Conservation (phyloP, 352 stramenopile species). For the Detonula confervacea region DNA sequence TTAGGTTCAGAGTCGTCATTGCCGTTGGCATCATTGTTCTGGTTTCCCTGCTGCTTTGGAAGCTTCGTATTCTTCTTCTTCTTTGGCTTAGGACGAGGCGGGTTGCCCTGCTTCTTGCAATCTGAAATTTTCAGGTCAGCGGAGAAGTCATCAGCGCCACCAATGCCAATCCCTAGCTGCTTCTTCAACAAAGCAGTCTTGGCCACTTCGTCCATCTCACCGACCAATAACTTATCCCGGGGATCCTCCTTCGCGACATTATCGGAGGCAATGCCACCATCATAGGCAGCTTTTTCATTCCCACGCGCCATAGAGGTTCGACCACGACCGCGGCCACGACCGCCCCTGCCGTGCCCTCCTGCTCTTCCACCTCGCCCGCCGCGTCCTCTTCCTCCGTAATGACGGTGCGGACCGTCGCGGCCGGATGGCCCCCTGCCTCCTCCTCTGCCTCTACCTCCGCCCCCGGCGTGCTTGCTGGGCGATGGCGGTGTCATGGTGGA, state of each 20-base stretch:
- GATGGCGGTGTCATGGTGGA: too few species aligned
- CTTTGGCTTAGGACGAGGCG: too few species aligned
- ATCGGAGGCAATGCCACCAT: neutral
- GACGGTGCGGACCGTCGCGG: neutral
- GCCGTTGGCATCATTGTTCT: too few species aligned
- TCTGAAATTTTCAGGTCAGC: too few species aligned
- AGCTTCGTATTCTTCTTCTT: too few species aligned
- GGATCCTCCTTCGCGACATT: neutral
- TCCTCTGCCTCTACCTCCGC: neutral
- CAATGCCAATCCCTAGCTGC: neutral
- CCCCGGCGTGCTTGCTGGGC: neutral
- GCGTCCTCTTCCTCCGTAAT: conserved; percentile 5
- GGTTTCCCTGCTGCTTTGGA: too few species aligned
- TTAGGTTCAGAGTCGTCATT: neutral
- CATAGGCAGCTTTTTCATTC: neutral
- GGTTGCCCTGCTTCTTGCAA: too few species aligned
- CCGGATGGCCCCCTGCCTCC: neutral
- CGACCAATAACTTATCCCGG: too few species aligned
- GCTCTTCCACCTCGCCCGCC: conserved; percentile 15
- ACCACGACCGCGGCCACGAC: too few species aligned
- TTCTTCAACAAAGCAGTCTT: neutral
- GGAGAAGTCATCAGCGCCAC: too few species aligned
- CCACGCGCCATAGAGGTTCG: neutral
- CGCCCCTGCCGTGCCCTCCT: conserved; percentile 14
- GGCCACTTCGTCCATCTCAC: too few species aligned